Base-by-base conservation (phyloP, 202 grass and related monocot genomes). In the Schoenoplectus tabernaemontani region DNA sequence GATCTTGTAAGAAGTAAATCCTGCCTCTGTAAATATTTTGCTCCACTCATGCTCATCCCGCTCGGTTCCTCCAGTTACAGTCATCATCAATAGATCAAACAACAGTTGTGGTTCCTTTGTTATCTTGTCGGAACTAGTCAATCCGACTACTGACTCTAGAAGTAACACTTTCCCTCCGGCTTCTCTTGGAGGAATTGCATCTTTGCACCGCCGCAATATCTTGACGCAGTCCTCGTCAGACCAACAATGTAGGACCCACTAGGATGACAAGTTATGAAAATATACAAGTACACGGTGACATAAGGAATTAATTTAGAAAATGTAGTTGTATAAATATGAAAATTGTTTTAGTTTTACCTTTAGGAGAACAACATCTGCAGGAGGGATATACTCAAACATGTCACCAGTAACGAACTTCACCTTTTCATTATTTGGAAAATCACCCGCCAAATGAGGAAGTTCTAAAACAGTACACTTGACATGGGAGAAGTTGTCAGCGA, bases 181-280 rank as follows among this genome's bases (percentile, higher is more conserved):
- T 53, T 53, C 48, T 53, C 15, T 53, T 17, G 48, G 15, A 13
- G 48, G 11, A 56, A 56, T 70, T 44, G 85, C 79, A 12, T 83
- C 57, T 36, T 42, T 87, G 33, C 82, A 90, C 2, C 43, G 76
- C 57, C 56, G 57, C 0, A 87, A 15, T 85, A 90, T 90, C 22
- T 79, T 82, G 13, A 85, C 46, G 11, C 88, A 87, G 2, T 87
- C 66, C 0, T 56, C 59, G 0, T 87, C 74, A 0, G 37, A 23
- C 85, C 79, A 87, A 2, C 82, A 70, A 64, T 87, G 88, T 30
- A 90, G 22, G 66, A 90, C 8, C 64, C 59, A 84, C 86, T 84
- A 10, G 1, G 19, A 56, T 28, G 42, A 44, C 7, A 56, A 56
- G 12, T n/a, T 28, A 28, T 28, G 28, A 28, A 28, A 28, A 28